A percentile compares a stretch with the other conserved stretches of the same genome.
phyloP scores from a whole-genome alignment of 2,329 filamentous ascomycete genomes.

The Fusarium multiceps region DNA sequence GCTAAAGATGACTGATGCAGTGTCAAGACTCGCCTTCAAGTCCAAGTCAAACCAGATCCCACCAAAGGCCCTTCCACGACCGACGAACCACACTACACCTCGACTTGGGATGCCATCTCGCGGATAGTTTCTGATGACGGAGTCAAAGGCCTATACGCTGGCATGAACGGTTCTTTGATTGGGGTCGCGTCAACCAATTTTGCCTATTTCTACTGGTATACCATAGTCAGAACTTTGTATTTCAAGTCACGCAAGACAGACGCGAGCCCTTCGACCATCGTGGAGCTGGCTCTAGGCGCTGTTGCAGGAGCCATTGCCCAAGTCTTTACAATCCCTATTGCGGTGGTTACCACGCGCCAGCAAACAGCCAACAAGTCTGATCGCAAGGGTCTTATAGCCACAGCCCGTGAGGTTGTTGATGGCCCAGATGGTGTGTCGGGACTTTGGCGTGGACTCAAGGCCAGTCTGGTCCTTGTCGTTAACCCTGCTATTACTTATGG shows the following conservation, averaged over 20 bases:
- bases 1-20: constrained; percentile 57
- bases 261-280: constrained; percentile 76
- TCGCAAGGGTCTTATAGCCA: constrained; percentile 86
- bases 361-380: constrained; percentile 90
- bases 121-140: constrained; percentile 88
- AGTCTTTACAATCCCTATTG: constrained; percentile 94
- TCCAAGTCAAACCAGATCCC: constrained; percentile 79
- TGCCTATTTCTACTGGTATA: constrained; percentile 99
- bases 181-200: constrained; percentile 98
- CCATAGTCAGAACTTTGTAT: constrained; percentile 85
- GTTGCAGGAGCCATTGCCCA: constrained; percentile 91
- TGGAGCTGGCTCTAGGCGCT: constrained; percentile 87
- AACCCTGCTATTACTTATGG: constrained; percentile 99
- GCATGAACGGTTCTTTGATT: constrained; percentile 85
- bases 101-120: constrained; percentile 86
- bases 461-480: constrained; percentile 92
- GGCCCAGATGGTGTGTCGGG: constrained; percentile 91
- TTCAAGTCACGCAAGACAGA: constrained; percentile 65
- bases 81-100: constrained; percentile 78
- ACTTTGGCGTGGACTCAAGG: constrained; percentile 95
- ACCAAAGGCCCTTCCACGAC: constrained; percentile 56
- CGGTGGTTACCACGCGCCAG: constrained; percentile 94
- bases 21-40: constrained; percentile 95
- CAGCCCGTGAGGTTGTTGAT: constrained; percentile 87
- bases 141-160: constrained; percentile 83